phyloP scores from a whole-genome alignment of 768 basidiomycete species.

The Gelatoporia subvermispora region DNA sequence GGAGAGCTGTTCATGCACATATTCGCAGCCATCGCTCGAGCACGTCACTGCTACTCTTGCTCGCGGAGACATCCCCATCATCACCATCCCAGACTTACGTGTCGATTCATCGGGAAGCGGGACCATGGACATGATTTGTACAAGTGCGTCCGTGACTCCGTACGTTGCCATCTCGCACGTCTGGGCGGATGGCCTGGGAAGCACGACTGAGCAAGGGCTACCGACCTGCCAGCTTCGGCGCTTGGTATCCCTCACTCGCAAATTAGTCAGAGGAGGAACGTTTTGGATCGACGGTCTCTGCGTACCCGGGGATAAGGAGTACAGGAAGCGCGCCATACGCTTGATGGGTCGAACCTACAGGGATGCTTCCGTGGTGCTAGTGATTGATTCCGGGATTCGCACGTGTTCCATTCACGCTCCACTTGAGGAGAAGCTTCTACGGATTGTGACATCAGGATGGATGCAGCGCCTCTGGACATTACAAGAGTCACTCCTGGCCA shows the following conservation, averaged over 20 bases:
- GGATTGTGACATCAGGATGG: constrained; percentile 8
- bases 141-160: not conserved
- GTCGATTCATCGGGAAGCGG: too few species aligned
- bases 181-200: constrained; percentile 6
- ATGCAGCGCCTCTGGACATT: constrained; percentile 9
- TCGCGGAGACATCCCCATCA: too few species aligned
- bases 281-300: constrained; percentile 8
- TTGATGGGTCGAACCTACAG: constrained; percentile 10
- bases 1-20: too few species aligned
- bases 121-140: too few species aligned
- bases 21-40: too few species aligned
- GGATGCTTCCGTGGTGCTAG: constrained; percentile 6
- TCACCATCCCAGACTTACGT: too few species aligned
- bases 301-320: not conserved
- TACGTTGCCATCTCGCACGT: constrained; percentile 8
- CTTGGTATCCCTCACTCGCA: not conserved
- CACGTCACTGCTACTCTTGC: too few species aligned
- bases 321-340: constrained; percentile 5
- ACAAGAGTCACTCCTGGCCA: constrained; percentile 6
- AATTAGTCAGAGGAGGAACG: not conserved
- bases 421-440: constrained; percentile 1
- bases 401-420: not conserved
- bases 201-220: constrained; percentile 2
- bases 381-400: constrained; percentile 6
- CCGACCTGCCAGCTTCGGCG: constrained; percentile 3